Evolutionary conservation across 2,329 filamentous ascomycete genomes (phyloP).

Genomic region (Paraphoma chrysanthemicola): DNA sequence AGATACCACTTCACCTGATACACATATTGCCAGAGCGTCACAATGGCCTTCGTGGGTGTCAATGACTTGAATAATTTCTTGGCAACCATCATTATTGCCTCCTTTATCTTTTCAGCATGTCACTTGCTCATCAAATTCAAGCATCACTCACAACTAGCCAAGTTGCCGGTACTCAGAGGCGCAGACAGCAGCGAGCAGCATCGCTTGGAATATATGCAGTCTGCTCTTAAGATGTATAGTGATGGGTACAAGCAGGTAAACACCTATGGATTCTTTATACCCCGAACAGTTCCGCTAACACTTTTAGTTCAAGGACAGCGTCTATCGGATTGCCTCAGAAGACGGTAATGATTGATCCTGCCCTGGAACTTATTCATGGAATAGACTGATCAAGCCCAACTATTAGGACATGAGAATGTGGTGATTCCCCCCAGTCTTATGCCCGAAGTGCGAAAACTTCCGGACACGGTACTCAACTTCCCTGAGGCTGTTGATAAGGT

Average conservation of each 20-base stretch:
- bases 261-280: not conserved
- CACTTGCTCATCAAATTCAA: too few species aligned
- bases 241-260: conserved; percentile 41
- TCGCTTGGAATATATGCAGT: conserved; percentile 16
- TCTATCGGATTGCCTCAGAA: conserved; percentile 28
- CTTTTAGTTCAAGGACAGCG: conserved; percentile 35
- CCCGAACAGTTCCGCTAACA: not conserved
- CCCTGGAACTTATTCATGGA: conserved; percentile 7
- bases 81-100: too few species aligned
- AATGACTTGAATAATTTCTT: too few species aligned
- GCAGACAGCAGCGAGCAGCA: conserved; percentile 20
- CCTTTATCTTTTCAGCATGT: too few species aligned
- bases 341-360: conserved; percentile 15
- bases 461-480: conserved; percentile 44
- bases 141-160: conserved; percentile 27
- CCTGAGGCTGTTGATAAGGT: conserved; percentile 32
- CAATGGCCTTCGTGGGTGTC: too few species aligned
- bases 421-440: conserved; percentile 36
- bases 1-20: too few species aligned
- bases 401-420: conserved; percentile 32
- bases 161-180: conserved; percentile 28
- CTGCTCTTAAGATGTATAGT: conserved; percentile 32
- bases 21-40: too few species aligned
- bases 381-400: too few species aligned
- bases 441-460: conserved; percentile 41